Evolutionary conservation across 306 rosid genomes (phyloP), one percentile per base, ranked within the genome.

Genomic region (Mimosa pudica): DNA sequence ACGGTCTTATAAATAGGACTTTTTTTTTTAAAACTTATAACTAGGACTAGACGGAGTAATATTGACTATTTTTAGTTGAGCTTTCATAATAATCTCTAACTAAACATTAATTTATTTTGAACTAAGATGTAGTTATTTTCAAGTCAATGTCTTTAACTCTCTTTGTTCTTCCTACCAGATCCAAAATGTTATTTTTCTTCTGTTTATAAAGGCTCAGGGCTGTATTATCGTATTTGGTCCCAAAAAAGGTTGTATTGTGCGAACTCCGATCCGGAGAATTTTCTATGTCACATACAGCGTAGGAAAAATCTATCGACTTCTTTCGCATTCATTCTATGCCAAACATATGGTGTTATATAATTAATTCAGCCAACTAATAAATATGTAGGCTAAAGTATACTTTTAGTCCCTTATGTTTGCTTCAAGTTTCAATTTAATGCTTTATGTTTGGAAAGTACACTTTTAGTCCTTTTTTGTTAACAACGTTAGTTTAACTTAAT

Each of bases 281-380:
- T 77, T 74, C 33, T 52, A 60, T 61, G 44, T 14, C 32, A 18
- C 73, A 18, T 4, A 78, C 45, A 58, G 68, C 80, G 60, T 51
- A 16, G 64, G 65, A 77, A 77, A 84, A 84, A 57, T 42, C 70
- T 44, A 77, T 67, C 46, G 66, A 62, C 48, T 42, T 73, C 32
- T 72, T 68, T 48, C 52, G 13, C 17, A 49, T 49, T 70, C 32
- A 48, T 4, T 80, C 60, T 74, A 17, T 72, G 74, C 48, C 18
- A 74, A 73, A 74, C 71, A 7, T 24, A 24, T 14, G 77, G 44
- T 48, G 24, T 74, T 71, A 8, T 8, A 1, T 44, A n/a, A 24
- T 24, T 24, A 24, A 24, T 7, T 45, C 45, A 58, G 18, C 64
- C 36, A 79, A n/a, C 44, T 24, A 71, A 38, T 38, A 38, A 38